These are phyloP conservation scores for Dothistroma pini DNA, from an alignment of 2,329 filamentous ascomycete species.

Conservation along the genomic window DNA sequence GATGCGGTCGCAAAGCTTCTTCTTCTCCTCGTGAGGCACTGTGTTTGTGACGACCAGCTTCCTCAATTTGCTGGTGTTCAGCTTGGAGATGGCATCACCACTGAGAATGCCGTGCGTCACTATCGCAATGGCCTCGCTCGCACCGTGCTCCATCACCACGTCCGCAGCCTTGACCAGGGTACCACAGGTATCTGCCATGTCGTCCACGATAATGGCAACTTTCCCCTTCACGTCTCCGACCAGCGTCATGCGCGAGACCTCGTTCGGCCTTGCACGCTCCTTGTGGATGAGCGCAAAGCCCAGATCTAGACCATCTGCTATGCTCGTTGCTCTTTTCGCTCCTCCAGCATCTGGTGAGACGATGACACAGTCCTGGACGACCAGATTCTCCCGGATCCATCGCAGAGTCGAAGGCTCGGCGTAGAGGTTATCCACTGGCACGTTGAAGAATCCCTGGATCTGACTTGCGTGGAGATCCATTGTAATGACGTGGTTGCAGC, in stretches of 20 bases:
- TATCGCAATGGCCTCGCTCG: conserved; percentile 84
- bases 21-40: conserved; percentile 76
- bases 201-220: conserved; percentile 92
- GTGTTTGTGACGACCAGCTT: conserved; percentile 90
- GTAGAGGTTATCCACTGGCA: conserved; percentile 77
- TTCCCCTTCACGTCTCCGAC: conserved; percentile 90
- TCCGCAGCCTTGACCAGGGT: conserved; percentile 84
- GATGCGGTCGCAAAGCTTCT: conserved; percentile 71
- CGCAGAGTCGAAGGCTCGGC: conserved; percentile 87
- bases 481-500: conserved; percentile 89
- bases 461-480: conserved; percentile 95
- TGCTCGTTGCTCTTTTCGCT: conserved; percentile 87
- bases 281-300: conserved; percentile 96
- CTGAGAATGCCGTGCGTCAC: conserved; percentile 92
- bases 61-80: conserved; percentile 73
- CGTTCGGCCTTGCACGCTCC: conserved; percentile 85
- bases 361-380: conserved; percentile 80
- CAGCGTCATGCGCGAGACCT: conserved; percentile 91
- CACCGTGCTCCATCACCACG: conserved; percentile 81
- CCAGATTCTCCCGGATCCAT: conserved; percentile 85
- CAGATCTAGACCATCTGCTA: conserved; percentile 85
- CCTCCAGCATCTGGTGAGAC: conserved; percentile 94
- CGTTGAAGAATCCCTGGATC: conserved; percentile 95
- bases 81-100: conserved; percentile 79
- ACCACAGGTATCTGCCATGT: conserved; percentile 96